These are phyloP conservation scores for Saccharata proteae DNA, from an alignment of 2,329 filamentous ascomycete genomes.

Conservation along the genomic window DNA sequence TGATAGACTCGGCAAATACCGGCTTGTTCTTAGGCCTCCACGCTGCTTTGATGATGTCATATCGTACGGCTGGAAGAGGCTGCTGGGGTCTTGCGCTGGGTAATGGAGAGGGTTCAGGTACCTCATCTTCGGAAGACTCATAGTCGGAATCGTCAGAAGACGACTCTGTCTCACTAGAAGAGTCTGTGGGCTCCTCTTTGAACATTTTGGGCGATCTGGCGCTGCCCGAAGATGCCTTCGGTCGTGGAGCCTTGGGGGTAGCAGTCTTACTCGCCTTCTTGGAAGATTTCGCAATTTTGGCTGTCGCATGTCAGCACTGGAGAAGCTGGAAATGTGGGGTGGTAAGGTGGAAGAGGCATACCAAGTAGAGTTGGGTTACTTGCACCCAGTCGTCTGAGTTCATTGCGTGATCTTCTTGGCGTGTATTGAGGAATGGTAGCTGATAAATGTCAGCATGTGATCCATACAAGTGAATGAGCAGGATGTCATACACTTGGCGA, in stretches of 20 bases:
- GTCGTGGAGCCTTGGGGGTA: slow-evolving; percentile 4
- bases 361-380: slow-evolving; percentile 28
- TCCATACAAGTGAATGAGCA: slow-evolving; percentile 2
- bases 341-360: slow-evolving; percentile 2
- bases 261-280: slow-evolving; percentile 15
- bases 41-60: slow-evolving; percentile 49
- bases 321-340: neutral
- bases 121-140: slow-evolving; percentile 39
- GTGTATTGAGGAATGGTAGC: slow-evolving; percentile 30
- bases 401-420: slow-evolving; percentile 33
- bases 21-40: slow-evolving; percentile 45
- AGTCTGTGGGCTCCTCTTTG: slow-evolving; percentile 27
- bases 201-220: slow-evolving; percentile 8
- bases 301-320: slow-evolving; percentile 10
- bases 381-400: slow-evolving; percentile 30
- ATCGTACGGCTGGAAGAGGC: slow-evolving; percentile 40
- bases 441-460: slow-evolving; percentile 15
- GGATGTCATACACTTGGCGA: slow-evolving; percentile 31
- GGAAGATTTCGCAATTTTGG: slow-evolving; percentile 21
- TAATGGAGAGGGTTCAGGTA: slow-evolving; percentile 43
- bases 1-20: slow-evolving; percentile 39
- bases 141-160: slow-evolving; percentile 39
- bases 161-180: slow-evolving; percentile 34
- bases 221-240: slow-evolving; percentile 2
- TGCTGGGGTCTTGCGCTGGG: slow-evolving; percentile 40